phyloP scores from a whole-genome alignment of 2,329 filamentous ascomycete genomes.

The Fusarium longipes region DNA sequence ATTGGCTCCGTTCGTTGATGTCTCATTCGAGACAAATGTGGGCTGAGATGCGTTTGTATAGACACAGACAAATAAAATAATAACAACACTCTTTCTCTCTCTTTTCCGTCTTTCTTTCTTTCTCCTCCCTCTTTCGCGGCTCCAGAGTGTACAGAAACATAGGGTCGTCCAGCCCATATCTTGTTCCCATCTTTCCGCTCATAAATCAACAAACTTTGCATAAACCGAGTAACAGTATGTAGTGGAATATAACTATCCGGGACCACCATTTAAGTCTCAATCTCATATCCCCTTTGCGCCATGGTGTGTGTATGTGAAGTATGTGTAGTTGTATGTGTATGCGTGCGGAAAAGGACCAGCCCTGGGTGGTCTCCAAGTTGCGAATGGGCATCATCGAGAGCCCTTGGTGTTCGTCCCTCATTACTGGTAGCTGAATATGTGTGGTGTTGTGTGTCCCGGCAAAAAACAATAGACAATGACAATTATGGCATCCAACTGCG shows the following conservation, averaged over 20 bases:
- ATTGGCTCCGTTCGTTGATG: constrained; percentile 44
- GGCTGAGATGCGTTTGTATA: constrained; percentile 45
- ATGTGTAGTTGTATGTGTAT: constrained; percentile 24
- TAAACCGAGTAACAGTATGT: constrained; percentile 41
- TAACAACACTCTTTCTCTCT: constrained; percentile 15
- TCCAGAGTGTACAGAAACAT: constrained; percentile 21
- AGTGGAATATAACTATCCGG: constrained; percentile 43
- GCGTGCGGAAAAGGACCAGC: constrained; percentile 33
- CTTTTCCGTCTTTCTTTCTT: not conserved
- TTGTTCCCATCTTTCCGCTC: constrained; percentile 27
- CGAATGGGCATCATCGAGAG: constrained; percentile 38
- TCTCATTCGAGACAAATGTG: constrained; percentile 39
- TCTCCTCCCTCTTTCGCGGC: constrained; percentile 25
- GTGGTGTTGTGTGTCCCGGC: constrained; percentile 39
- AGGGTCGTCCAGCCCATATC: constrained; percentile 37
- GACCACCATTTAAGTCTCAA: constrained; percentile 42
- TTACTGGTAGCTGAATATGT: constrained; percentile 43
- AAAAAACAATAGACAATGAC: constrained; percentile 43
- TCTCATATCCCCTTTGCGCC: constrained; percentile 44
- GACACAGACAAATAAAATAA: constrained; percentile 42
- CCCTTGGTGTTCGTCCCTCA: constrained; percentile 43
- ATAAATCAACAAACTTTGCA: constrained; percentile 40
- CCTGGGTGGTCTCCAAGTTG: constrained; percentile 35
- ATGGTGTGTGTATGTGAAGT: constrained; percentile 33
- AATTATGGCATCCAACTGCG: constrained; percentile 46